Percentiles rank a stretch among this genome's conserved stretches.
Evolutionary conservation across 805 yeast genomes (phyloP).

Genomic region (Myxozyma sirexii): DNA sequence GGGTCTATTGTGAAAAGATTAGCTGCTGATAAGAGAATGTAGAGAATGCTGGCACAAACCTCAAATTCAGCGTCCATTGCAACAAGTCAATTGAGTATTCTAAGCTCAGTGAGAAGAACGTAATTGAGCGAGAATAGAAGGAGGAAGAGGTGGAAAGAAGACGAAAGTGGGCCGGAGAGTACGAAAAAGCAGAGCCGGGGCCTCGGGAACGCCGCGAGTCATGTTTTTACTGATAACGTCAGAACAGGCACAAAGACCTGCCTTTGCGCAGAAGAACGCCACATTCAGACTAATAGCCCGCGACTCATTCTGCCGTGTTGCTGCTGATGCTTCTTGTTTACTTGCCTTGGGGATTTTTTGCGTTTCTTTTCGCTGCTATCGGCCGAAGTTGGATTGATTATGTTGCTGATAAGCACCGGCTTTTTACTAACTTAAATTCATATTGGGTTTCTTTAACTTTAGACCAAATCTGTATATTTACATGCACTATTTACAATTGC

Average conservation of each 20-base stretch:
- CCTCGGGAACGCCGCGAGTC: neutral
- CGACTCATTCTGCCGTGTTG: neutral
- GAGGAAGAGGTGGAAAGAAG: neutral
- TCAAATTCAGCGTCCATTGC: constrained; percentile 14
- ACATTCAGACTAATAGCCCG: neutral
- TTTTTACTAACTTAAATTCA: too few species aligned
- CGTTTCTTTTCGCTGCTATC: too few species aligned
- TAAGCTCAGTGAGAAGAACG: neutral
- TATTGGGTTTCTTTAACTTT: neutral
- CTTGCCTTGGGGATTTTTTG: too few species aligned
- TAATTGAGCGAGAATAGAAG: neutral
- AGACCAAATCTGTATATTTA: neutral
- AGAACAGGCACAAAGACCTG: neutral
- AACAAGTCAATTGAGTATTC: neutral
- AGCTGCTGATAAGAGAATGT: neutral
- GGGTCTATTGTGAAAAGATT: constrained; percentile 23
- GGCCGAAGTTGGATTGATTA: too few species aligned
- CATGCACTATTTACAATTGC: too few species aligned
- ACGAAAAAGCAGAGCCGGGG: neutral
- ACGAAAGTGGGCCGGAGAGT: neutral
- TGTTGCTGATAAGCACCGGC: too few species aligned
- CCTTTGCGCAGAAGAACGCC: neutral
- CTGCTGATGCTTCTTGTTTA: neutral
- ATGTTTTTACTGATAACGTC: neutral
- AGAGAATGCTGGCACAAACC: neutral